phyloP scores from a whole-genome alignment of 768 basidiomycete species.

The Serpula lacrymans region DNA sequence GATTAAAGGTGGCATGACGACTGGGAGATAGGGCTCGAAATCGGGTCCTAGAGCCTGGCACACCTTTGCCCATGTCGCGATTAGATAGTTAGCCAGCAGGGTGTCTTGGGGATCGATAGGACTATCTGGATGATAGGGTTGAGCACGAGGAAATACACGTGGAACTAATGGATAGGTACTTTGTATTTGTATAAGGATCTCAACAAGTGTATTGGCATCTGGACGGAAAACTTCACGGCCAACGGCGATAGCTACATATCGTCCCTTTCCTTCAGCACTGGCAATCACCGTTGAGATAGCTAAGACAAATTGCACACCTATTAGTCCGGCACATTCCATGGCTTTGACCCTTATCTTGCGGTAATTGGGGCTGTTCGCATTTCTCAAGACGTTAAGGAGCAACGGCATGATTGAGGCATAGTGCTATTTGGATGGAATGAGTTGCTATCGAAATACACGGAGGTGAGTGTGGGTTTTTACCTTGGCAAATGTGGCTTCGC shows the following conservation, averaged over 20 bases:
- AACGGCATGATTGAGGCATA: slow-evolving; percentile 81
- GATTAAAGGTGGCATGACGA: slow-evolving; percentile 80
- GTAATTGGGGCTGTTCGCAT: slow-evolving; percentile 66
- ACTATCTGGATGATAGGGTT: slow-evolving; percentile 41
- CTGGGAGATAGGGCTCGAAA: slow-evolving; percentile 82
- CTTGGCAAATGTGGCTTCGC: slow-evolving; percentile 74
- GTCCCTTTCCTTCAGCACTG: background rate
- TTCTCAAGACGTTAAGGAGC: slow-evolving; percentile 68
- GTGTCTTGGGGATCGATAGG: slow-evolving; percentile 71
- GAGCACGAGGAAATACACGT: background rate
- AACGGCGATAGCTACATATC: slow-evolving; percentile 71
- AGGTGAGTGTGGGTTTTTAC: slow-evolving; percentile 31
- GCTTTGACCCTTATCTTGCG: slow-evolving; percentile 73
- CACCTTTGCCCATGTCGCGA: slow-evolving; percentile 86
- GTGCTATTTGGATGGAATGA: slow-evolving; percentile 41
- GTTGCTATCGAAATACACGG: slow-evolving; percentile 5
- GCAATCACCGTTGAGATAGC: background rate
- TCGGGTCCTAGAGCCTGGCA: slow-evolving; percentile 82
- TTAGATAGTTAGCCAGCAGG: slow-evolving; percentile 70
- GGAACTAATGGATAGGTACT: slow-evolving; percentile 40
- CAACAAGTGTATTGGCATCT: slow-evolving; percentile 69
- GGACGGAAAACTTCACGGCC: slow-evolving; percentile 75
- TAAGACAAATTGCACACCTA: slow-evolving; percentile 48
- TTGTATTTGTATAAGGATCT: slow-evolving; percentile 73
- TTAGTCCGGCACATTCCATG: slow-evolving; percentile 88